Conservation (phyloP, 257 asterid species). For the Thymus quinquecostatus region DNA sequence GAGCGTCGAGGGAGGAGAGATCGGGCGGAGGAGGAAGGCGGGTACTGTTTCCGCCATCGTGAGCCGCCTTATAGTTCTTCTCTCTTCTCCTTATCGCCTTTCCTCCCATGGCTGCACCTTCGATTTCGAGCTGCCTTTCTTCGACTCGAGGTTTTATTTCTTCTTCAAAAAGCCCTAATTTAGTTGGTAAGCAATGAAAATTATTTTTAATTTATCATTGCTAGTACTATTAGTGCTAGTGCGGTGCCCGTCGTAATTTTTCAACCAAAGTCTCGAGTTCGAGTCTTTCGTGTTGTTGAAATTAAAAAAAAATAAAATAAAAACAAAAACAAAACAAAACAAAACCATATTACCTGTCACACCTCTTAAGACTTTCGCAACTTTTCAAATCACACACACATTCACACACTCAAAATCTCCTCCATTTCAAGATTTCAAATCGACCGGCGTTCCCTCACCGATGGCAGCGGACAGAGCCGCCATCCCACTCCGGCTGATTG, state of each 20-base stretch:
- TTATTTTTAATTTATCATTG: too few species aligned
- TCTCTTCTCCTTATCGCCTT: conserved; percentile 80
- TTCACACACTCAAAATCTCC: conserved; percentile 3
- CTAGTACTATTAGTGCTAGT: too few species aligned
- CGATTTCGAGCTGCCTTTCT: not conserved
- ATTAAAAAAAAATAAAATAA: too few species aligned
- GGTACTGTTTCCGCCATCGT: conserved; percentile 56
- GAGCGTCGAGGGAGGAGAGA: conserved; percentile 59
- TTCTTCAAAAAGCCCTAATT: not conserved
- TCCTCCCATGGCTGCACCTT: conserved; percentile 63
- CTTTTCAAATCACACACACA: not conserved
- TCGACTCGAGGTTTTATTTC: not conserved
- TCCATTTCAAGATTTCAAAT: conserved; percentile 25
- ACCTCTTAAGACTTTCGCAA: not conserved
- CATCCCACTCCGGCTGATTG: conserved; percentile 27
- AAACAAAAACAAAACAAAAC: not conserved
- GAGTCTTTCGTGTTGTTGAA: too few species aligned
- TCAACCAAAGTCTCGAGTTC: too few species aligned
- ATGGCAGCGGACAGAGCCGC: conserved; percentile 38
- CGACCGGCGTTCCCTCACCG: conserved; percentile 21
- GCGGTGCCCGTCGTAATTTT: too few species aligned
- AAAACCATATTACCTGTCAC: conserved; percentile 21
- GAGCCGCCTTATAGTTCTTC: conserved; percentile 79
- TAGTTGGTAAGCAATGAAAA: too few species aligned
- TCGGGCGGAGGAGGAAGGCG: conserved; percentile 92